Evolutionary conservation across 2,329 filamentous ascomycete genomes (phyloP).

Genomic region (Alternaria postmessia): DNA sequence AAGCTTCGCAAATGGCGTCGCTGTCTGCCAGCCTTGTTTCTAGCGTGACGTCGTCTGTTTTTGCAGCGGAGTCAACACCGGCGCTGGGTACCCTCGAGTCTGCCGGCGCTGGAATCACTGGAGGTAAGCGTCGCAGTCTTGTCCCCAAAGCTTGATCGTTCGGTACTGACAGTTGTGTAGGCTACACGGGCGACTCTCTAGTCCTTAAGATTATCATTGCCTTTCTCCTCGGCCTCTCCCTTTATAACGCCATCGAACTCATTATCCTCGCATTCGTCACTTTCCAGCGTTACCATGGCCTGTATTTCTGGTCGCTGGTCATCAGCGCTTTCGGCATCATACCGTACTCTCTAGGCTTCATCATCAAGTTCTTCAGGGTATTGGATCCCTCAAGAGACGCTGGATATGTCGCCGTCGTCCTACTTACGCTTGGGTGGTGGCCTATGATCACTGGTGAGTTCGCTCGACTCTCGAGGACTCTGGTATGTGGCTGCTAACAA

Average conservation of each 20-base stretch:
- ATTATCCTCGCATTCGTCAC: constrained; percentile 57
- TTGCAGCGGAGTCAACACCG: constrained; percentile 27
- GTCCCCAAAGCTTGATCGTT: background rate
- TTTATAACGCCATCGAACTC: constrained; percentile 57
- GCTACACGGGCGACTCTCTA: constrained; percentile 44
- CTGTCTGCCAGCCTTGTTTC: constrained; percentile 18
- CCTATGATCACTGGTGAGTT: constrained; percentile 62
- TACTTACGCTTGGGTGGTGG: constrained; percentile 64
- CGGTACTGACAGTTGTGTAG: constrained; percentile 17
- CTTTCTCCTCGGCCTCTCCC: constrained; percentile 48
- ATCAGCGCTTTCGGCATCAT: constrained; percentile 55
- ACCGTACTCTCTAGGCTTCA: constrained; percentile 58
- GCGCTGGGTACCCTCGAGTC: constrained; percentile 39
- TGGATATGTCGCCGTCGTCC: constrained; percentile 52
- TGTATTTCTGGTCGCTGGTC: constrained; percentile 61
- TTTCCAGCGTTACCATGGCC: constrained; percentile 57
- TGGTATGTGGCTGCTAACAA: constrained; percentile 1
- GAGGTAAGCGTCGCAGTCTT: constrained; percentile 27
- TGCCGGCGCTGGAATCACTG: constrained; percentile 44
- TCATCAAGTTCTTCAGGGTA: constrained; percentile 54
- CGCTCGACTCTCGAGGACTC: background rate
- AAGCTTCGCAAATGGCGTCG: constrained; percentile 25
- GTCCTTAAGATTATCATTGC: constrained; percentile 42
- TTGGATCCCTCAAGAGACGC: constrained; percentile 34
- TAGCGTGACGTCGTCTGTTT: constrained; percentile 20